Percentiles rank a stretch among this genome's conserved stretches.
phyloP scores from a whole-genome alignment of 2,329 filamentous ascomycete genomes.

The Beauveria caledonica region DNA sequence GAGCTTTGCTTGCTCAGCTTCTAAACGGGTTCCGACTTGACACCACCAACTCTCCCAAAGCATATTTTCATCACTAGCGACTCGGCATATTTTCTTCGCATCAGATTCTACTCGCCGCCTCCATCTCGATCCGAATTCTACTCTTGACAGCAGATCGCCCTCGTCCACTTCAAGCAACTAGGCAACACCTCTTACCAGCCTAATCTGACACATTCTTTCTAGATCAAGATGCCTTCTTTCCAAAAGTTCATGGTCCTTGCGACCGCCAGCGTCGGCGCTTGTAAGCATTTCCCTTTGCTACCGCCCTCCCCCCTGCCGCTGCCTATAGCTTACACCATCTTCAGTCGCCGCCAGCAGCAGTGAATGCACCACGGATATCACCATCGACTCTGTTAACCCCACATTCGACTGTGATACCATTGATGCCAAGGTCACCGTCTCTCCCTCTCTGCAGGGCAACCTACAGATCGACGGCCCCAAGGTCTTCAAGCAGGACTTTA shows the following conservation, averaged over 20 bases:
- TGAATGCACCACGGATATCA: slow-evolving; percentile 44
- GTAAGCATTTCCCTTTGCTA: background rate
- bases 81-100: slow-evolving; percentile 6
- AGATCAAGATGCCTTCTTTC: slow-evolving; percentile 21
- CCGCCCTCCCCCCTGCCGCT: no score
- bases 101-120: background rate
- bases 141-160: background rate
- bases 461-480: slow-evolving; percentile 56
- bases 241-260: slow-evolving; percentile 18
- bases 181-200: background rate
- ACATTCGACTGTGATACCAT: slow-evolving; percentile 56
- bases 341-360: slow-evolving; percentile 23
- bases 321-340: background rate
- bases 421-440: slow-evolving; percentile 60
- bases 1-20: background rate
- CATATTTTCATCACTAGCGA: background rate
- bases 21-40: background rate
- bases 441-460: slow-evolving; percentile 42
- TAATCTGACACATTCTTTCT: background rate
- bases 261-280: background rate
- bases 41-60: background rate
- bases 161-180: slow-evolving; percentile 2
- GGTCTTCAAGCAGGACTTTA: slow-evolving; percentile 48
- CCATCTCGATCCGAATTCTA: background rate
- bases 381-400: slow-evolving; percentile 51